Base-by-base conservation (phyloP, 2,329 filamentous ascomycete species). In the Penicillium sp. region DNA sequence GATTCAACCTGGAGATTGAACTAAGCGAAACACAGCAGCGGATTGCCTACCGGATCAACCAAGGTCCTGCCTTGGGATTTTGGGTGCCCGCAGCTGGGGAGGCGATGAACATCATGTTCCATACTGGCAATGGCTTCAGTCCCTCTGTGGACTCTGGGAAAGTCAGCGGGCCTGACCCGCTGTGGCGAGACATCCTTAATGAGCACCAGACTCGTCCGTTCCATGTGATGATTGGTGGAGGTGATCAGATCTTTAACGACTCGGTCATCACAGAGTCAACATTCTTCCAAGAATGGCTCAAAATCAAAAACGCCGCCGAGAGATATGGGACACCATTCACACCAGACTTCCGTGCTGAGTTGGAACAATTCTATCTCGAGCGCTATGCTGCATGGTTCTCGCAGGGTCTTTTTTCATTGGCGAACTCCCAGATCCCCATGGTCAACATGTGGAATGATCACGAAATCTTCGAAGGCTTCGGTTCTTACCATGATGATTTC, bases 371-470 rank as follows among this genome's bases (percentile, higher is more conserved):
- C 62, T 99, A 95, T 63, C 78, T 99, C 0, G 81, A 95, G 51
- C 82, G 88, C 16, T 99, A 99, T 64, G 83, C 84, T 52, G 87
- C 85, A 79, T 99, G 93, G 91, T 99, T 97, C 70, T 96, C 91
- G 0, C 91, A 95, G 63, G 93, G 95, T 0, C 75, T 97, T 4
- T 99, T 96, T 64, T 83, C 87, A n/a, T 81, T 99, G 65, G 93
- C 92, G 4, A 91, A 86, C 60, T 87, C 88, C 2, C 92, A 97
- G 67, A 97, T 99, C 38, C 91, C 93, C 8, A 97, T 96, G 91
- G 82, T 99, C 62, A 99, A 99, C 67, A 91, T 99, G 69, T 96
- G 88, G 77, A 92, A 97, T 68, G 93, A 97, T 61, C 93, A 97
- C 66, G 88, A 93, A 59, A 87, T 91, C 59, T 91, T 91, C 56